Conservation (phyloP, 2,329 filamentous ascomycete species). For the Pseudodiploospora longispora region DNA sequence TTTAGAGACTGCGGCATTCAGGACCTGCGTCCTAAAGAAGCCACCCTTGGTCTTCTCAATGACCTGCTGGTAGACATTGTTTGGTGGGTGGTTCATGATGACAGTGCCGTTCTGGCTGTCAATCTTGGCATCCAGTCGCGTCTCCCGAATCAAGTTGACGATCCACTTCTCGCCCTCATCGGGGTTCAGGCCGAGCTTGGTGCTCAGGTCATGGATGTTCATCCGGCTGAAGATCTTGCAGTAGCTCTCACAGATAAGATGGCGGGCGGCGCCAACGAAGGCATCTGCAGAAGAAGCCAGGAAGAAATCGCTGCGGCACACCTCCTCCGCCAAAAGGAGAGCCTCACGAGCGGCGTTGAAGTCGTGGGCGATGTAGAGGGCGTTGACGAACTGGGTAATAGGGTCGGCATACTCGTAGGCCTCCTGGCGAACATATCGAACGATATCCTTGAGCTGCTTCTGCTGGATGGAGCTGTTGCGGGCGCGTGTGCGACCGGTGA, state of each 20-base stretch:
- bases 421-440: conserved; percentile 93
- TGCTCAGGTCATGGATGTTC: conserved; percentile 93
- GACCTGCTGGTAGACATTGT: conserved; percentile 98
- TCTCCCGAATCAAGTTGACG: conserved; percentile 97
- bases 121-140: conserved; percentile 95
- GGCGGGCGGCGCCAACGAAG: conserved; percentile 89
- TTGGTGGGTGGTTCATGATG: conserved; percentile 98
- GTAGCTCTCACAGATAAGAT: conserved; percentile 97
- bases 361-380: conserved; percentile 76
- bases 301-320: conserved; percentile 94
- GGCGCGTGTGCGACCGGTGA: conserved; percentile 76
- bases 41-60: conserved; percentile 98
- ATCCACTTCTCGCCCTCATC: conserved; percentile 99
- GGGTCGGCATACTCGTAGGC: conserved; percentile 96
- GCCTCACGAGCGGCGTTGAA: conserved; percentile 94
- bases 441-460: conserved; percentile 96
- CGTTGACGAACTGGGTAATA: conserved; percentile 92
- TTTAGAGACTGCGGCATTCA: conserved; percentile 59
- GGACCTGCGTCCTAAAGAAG: conserved; percentile 96
- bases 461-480: conserved; percentile 84
- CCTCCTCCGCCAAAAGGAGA: conserved; percentile 78
- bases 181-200: conserved; percentile 80
- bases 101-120: conserved; percentile 98
- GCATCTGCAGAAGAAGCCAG: conserved; percentile 72
- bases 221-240: conserved; percentile 99